Base-by-base conservation (phyloP, 495 filamentous ascomycete species). In the Lepraria neglecta region DNA sequence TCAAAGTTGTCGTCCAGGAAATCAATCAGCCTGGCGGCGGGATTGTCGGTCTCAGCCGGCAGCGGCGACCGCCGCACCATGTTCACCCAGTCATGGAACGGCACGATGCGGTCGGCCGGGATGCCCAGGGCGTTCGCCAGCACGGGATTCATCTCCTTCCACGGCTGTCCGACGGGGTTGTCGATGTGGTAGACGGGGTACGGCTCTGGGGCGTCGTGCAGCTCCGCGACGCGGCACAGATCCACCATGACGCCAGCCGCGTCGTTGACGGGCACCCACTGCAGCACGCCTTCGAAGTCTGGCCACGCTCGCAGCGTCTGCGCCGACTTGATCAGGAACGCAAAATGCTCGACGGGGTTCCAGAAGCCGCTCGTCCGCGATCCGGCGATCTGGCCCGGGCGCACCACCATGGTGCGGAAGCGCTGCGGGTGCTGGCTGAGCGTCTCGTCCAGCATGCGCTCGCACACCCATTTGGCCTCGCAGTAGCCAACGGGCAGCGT, bases 321-420 rank as follows among this genome's bases (percentile, higher is more conserved):
- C 0, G 75, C 69, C 0, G 74, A 78, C 57, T 77, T 79, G 17
- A 77, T 31, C 35, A 80, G 42, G 62, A 78, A 79, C 0, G 69
- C 51, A 14, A 83, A 66, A 65, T 82, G 77, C 64, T 84, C 82
- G 17, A 72, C 60, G 0, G 70, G 68, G 57, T 83, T 85, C 82
- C 80, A 84, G 58, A 77, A 77, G 4, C 80, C 82, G 44, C 67
- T 79, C 1, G 42, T 66, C 15, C 64, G 74, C 0, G 78, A 81
- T 0, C 80, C 80, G 1, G 78, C 71, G 28, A 82, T 76, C 64
- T 84, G 81, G 0, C 77, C 81, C 2, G 72, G 68, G 1, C 80
- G 69, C 0, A 77, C 77, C 0, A 69, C 62, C 74, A 78, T 79
- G 7, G 75, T 44, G 6, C 73, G 70, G 69, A 80, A 77, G 0